These are phyloP conservation scores for Pelagomonas calceolata DNA, from an alignment of 108 stramenopile species.

Conservation along the genomic window DNA sequence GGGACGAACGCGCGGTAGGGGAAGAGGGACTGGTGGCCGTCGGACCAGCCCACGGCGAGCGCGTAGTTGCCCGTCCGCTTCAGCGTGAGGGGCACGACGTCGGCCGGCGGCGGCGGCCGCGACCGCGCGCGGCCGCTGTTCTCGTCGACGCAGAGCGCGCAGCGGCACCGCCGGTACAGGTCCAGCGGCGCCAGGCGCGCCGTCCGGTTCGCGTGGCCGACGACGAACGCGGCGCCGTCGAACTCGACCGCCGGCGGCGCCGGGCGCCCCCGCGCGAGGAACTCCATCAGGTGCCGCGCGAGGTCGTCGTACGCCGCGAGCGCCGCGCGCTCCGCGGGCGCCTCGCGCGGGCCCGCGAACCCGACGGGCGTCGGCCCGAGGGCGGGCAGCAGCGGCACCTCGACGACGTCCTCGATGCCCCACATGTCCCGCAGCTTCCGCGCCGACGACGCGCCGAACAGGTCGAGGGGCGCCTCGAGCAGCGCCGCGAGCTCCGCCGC, in stretches of 20 bases:
- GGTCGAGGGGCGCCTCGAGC: conserved; percentile 3
- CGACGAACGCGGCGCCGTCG: neutral
- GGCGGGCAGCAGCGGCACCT: conserved; percentile 56
- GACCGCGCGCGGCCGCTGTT: neutral
- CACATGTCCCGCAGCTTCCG: conserved; percentile 58
- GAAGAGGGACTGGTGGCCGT: conserved; percentile 72
- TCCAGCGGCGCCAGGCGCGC: conserved; percentile 38
- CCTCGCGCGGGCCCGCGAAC: conserved; percentile 62
- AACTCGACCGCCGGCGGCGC: neutral
- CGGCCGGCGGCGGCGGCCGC: neutral
- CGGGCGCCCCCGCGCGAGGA: neutral
- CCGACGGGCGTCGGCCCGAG: conserved; percentile 45
- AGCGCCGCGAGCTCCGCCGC: neutral
- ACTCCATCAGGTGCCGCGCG: neutral
- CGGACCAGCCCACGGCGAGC: conserved; percentile 72
- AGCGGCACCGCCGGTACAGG: conserved; percentile 60
- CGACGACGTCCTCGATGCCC: conserved; percentile 69
- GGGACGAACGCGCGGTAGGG: conserved; percentile 40
- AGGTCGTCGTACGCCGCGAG: neutral
- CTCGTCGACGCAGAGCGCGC: conserved; percentile 78
- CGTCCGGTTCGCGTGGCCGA: neutral
- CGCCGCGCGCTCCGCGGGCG: conserved; percentile 23
- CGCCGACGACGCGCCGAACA: conserved; percentile 69
- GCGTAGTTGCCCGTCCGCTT: conserved; percentile 71
- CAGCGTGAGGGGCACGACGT: conserved; percentile 25